A percentile compares a stretch with the other conserved stretches of the same genome.
These are phyloP conservation scores for Malania oleifera DNA, from an alignment of 164 flowering plant species.

Conservation along the genomic window DNA sequence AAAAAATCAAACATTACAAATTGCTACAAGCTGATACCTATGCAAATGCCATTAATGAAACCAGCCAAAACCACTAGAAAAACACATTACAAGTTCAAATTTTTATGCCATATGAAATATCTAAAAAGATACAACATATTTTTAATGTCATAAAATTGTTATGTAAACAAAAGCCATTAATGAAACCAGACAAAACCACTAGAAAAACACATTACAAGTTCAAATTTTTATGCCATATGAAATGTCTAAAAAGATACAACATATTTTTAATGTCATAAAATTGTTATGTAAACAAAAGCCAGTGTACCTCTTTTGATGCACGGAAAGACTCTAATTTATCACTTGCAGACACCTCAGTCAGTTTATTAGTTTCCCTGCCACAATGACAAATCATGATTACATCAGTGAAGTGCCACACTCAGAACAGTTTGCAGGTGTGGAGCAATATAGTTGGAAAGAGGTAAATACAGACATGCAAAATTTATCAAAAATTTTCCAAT, in stretches of 20 bases:
- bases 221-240: neutral
- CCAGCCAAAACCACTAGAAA: neutral
- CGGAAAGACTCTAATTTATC: conserved; percentile 92
- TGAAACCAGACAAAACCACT: neutral
- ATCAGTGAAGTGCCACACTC: too few species aligned
- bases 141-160: too few species aligned
- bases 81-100: neutral
- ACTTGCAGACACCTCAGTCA: conserved; percentile 89
- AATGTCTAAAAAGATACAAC: neutral
- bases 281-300: neutral
- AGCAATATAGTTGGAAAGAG: too few species aligned
- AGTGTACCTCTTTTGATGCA: conserved; percentile 74
- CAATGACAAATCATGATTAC: neutral
- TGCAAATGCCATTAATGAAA: neutral
- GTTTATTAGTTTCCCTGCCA: conserved; percentile 59
- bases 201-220: neutral
- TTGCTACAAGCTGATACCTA: too few species aligned
- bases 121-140: neutral
- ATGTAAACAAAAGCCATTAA: too few species aligned
- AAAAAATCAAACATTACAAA: neutral
- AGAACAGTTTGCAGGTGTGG: too few species aligned
- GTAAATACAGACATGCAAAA: too few species aligned
- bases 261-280: neutral
- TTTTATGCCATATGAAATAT: neutral
- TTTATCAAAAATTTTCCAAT: too few species aligned